Base-by-base conservation (phyloP, 495 filamentous ascomycete species). In the Aspergillus sclerotioniger region DNA sequence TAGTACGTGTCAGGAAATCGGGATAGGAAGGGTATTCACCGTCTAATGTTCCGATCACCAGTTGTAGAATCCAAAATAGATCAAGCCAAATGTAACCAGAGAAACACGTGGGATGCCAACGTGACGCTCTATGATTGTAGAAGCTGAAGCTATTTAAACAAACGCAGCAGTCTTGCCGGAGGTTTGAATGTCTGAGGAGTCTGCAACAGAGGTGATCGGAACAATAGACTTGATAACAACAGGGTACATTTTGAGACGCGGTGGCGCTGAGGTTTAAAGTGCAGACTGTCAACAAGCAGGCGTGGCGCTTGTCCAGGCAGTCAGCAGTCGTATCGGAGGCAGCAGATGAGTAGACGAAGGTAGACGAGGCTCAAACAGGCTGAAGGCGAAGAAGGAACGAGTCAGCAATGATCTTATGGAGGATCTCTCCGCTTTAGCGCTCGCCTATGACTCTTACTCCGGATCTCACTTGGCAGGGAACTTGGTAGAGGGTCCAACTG, bases 231-330 rank as follows among this genome's bases (percentile, higher is more conserved):
- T 61, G 41, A 56, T 61, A 60, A 47, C 63, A 67, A 62, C 60
- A 67, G 48, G 60, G 69, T 70, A 72, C 69, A 72, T 72, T 60
- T 71, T 72, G 69, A 59, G 57, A 56, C 47, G 50, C 16, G 54
- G 47, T 44, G 53, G 37, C 47, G 55, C 56, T 54, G 44, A 49
- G 54, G 51, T 54, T 54, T 61, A 63, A 60, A 54, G 60, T 60
- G 62, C 59, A 51, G 57, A 68, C 62, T 56, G 61, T 44, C 53
- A 52, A 51, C 59, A 67, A 65, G 62, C 66, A 67, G 65, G 60
- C 60, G 64, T 47, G 61, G 51, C 47, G 62, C 65, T 67, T 60
- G 61, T 62, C 56, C 54, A 67, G 62, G 64, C 61, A 63, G 64
- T 67, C 64, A 63, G 51, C 64, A 39, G 61, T 58, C 54, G 37